Percentiles rank a stretch among this genome's conserved stretches.
phyloP scores from a whole-genome alignment of 139 green algal species.

The Raphidocelis subcapitata region DNA sequence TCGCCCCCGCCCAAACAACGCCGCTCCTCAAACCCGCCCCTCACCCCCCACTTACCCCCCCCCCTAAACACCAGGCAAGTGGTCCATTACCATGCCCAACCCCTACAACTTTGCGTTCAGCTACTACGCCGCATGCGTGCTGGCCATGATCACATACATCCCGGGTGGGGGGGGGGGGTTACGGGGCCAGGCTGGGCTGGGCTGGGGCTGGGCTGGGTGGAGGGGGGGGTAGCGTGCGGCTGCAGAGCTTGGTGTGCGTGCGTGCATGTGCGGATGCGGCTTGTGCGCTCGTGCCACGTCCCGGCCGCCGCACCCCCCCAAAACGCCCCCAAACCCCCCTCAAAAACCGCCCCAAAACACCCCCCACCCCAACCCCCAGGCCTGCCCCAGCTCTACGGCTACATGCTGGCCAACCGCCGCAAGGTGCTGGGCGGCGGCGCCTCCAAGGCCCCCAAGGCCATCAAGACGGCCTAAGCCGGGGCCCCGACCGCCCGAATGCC shows the following conservation, averaged over 20 bases:
- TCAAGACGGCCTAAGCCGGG: constrained; percentile 15
- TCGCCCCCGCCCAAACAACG: too few species aligned
- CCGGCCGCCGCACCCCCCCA: too few species aligned
- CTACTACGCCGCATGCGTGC: constrained; percentile 65
- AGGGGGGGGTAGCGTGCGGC: too few species aligned
- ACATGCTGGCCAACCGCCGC: constrained; percentile 85
- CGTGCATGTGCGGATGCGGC: too few species aligned
- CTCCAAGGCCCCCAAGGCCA: neutral
- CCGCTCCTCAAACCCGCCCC: too few species aligned
- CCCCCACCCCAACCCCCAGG: constrained; percentile 45
- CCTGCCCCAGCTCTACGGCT: constrained; percentile 78
- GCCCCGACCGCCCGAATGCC: neutral
- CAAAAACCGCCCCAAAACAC: too few species aligned
- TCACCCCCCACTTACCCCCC: too few species aligned
- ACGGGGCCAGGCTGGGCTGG: too few species aligned
- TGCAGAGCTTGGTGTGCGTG: too few species aligned
- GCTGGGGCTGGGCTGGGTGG: too few species aligned
- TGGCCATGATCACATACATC: constrained; percentile 44
- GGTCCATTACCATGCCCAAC: constrained; percentile 78
- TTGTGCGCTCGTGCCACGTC: too few species aligned
- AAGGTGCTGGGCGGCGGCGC: constrained; percentile 63
- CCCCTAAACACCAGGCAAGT: constrained; percentile 39
- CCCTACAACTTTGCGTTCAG: constrained; percentile 78
- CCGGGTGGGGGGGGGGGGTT: constrained; percentile 26
- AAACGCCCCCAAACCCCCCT: neutral